phyloP scores from a whole-genome alignment of 2,329 filamentous ascomycete genomes.

The Curvularia spicifera region DNA sequence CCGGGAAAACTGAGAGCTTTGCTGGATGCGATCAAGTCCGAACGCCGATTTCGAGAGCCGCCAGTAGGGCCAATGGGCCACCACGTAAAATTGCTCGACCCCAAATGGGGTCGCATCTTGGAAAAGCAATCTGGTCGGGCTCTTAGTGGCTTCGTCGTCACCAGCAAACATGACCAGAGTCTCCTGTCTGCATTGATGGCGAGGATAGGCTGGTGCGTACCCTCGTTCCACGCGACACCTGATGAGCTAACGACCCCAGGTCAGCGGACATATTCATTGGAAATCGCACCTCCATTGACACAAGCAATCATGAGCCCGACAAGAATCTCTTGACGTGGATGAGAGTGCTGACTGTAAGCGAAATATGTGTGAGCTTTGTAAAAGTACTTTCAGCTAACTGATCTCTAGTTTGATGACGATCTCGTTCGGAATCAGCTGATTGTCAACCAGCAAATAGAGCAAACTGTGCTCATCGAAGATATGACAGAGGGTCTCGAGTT shows the following conservation, averaged over 20 bases:
- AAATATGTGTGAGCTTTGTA: neutral
- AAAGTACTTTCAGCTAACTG: constrained; percentile 19
- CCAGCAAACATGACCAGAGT: constrained; percentile 75
- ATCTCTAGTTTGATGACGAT: constrained; percentile 72
- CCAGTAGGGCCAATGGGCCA: constrained; percentile 86
- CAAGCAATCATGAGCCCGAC: constrained; percentile 75
- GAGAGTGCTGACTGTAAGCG: constrained; percentile 69
- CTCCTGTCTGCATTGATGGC: constrained; percentile 71
- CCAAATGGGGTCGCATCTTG: constrained; percentile 81
- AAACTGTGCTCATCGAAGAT: constrained; percentile 76
- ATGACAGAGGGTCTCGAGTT: constrained; percentile 70
- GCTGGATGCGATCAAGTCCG: constrained; percentile 71
- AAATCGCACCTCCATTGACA: constrained; percentile 62
- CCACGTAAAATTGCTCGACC: constrained; percentile 76
- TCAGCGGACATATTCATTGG: constrained; percentile 69
- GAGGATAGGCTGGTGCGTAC: constrained; percentile 11
- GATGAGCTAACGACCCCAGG: constrained; percentile 34
- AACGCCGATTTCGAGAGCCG: constrained; percentile 69
- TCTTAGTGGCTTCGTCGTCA: constrained; percentile 81
- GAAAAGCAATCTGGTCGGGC: constrained; percentile 75
- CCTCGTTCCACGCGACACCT: neutral
- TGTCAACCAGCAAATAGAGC: constrained; percentile 82
- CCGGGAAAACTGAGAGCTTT: constrained; percentile 64
- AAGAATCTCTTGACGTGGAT: constrained; percentile 76
- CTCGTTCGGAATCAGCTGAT: constrained; percentile 81